Base-by-base conservation (phyloP, 495 filamentous ascomycete species). In the Polyplosphaeria fusca region DNA sequence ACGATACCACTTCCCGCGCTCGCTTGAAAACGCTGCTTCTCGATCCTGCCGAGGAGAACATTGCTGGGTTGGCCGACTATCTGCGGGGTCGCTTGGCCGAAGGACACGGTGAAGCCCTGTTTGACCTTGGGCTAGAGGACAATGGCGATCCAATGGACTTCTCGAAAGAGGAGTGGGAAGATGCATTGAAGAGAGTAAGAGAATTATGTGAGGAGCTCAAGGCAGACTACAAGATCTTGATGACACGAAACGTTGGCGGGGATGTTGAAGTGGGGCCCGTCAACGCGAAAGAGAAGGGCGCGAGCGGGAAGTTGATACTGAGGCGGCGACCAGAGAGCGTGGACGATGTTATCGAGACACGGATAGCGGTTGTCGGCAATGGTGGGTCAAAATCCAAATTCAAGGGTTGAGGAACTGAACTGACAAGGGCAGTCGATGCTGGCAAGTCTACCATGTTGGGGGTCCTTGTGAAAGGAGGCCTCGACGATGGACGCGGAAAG, bases 401-500 rank as follows among this genome's bases (percentile, higher is more conserved):
- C 5, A 7, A 14, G 28, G 19, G 1, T 1, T 12, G 13, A 32
- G 18, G 18, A n/a, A n/a, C 19, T 16, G 5, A 32, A 18, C 61
- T 65, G 23, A 65, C 40, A 11, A 16, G 35, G 3, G 27, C 38
- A 85, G 90, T 97, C 49, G 93, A 98, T 68, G 93, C 93, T 13
- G 93, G 93, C 0, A 98, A 98, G 70, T 92, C 87, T 68, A 97
- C 94, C 51, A 91, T 96, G 86, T 78, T 98, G 0, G 93, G 93
- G 41, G 93, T 98, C 2, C 76, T 98, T 20, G 95, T 97, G 4
- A 97, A 98, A 73, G 93, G 93, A 4, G 85, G 86, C 45, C 83
- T 98, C 7, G 93, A 98, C 66, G 93, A 98, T 76, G 93, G 93
- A 3, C 82, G 93, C 61, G 93, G 93, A 23, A 92, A 88, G 72